Percentiles rank a stretch among this genome's conserved stretches.
phyloP scores from a whole-genome alignment of 441 rosid species.

The Pelargonium australe region DNA sequence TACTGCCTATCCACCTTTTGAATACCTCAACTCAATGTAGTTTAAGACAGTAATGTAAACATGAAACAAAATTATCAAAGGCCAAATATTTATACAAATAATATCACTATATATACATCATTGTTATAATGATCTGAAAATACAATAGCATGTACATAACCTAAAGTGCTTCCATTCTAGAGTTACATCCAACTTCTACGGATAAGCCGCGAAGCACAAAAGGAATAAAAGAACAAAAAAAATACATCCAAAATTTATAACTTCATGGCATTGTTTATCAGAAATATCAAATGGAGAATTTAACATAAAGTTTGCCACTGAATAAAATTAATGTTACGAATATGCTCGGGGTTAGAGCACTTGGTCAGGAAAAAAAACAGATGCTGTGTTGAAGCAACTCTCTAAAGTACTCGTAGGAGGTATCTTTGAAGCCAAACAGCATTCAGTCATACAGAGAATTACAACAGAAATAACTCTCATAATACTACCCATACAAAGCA shows the following conservation, averaged over 20 bases:
- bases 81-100: not conserved
- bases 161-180: not conserved
- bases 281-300: conserved; percentile 6
- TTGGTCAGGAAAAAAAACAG: not conserved
- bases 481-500: not conserved
- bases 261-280: not conserved
- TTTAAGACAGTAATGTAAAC: not conserved
- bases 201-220: not conserved
- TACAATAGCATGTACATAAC: conserved; percentile 6
- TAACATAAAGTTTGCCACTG: conserved; percentile 2
- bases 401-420: not conserved
- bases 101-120: not conserved
- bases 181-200: conserved; percentile 1
- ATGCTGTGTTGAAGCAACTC: not conserved
- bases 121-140: conserved; percentile 5
- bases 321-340: not conserved
- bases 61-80: not conserved
- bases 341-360: not conserved
- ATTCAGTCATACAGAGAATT: not conserved
- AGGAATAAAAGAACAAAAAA: not conserved
- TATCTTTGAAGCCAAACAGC: conserved; percentile 2
- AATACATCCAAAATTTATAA: not conserved
- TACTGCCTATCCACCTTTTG: not conserved
- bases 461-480: not conserved
- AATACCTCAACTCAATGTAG: not conserved